Evolutionary conservation across 495 filamentous ascomycete species (phyloP), one percentile per base, ranked within the genome.

Genomic region (Xylaria venustula): DNA sequence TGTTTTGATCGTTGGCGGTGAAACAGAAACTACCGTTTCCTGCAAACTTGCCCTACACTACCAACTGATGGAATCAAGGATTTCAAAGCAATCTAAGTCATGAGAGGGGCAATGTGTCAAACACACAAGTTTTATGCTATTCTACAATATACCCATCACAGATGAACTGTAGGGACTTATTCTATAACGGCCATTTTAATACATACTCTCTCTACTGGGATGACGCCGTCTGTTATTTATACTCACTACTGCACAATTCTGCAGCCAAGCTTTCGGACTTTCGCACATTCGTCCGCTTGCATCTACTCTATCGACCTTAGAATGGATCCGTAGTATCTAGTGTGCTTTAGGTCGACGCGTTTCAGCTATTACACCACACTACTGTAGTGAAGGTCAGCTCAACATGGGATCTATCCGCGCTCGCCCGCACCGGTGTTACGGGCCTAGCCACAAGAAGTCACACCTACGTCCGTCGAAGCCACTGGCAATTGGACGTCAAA

Each of bases 241-340:
- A 47, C 20, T 45, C 20, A 7, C 42, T 62, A 63, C 67, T 70
- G 67, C 67, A 70, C 20, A 65, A 68, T 64, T 60, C 68, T 70
- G 65, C 68, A 68, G 63, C 68, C 61, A 68, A 70, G 65, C 17
- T n/a, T 48, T 60, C 49, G 47, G 55, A 63, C 54, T 58, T 66
- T 64, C 58, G 67, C 68, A 54, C 50, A 70, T 70, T 68, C 58
- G 68, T 70, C 68, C 63, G 68, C 68, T 58, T 70, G 68, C 68
- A 70, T 37, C 60, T 51, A 50, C 60, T 64, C 61, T 26, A 62
- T 56, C 60, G 54, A 57, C 59, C 54, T 63, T 22, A 42, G 32
- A 17, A n/a, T 54, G 26, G 25, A 51, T 63, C 46, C 28, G 53
- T 50, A 42, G 58, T 23, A 11, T 32, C 52, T 36, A 47, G 58